Conservation (phyloP, 129 eudicot species). For the Helianthus tuberosus region DNA sequence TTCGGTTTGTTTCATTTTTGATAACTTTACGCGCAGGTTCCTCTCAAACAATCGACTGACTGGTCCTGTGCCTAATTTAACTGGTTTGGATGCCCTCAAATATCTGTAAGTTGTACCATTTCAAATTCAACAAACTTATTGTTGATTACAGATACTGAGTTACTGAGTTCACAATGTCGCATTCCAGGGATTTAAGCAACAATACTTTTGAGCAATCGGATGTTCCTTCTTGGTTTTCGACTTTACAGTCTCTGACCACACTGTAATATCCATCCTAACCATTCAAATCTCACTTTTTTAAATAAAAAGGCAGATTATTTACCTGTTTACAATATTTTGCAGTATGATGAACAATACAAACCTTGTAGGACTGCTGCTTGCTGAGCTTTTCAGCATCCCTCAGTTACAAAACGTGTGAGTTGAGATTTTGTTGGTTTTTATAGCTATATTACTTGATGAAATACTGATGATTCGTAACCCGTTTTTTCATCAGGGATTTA, state of each 20-base stretch:
- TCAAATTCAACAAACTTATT: not conserved
- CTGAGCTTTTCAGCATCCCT: constrained; percentile 55
- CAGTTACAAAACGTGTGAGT: constrained; percentile 75
- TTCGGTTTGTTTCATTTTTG: not conserved
- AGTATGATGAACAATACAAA: constrained; percentile 45
- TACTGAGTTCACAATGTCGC: not conserved
- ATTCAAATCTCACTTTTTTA: not conserved
- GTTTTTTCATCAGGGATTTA: constrained; percentile 29
- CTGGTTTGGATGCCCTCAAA: constrained; percentile 41
- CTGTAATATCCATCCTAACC: constrained; percentile 35
- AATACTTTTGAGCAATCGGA: constrained; percentile 39
- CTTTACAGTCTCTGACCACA: constrained; percentile 48
- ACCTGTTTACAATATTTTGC: constrained; percentile 27
- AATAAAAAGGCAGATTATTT: not conserved
- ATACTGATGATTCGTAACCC: constrained; percentile 23
- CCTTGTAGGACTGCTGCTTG: constrained; percentile 63
- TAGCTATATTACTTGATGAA: constrained; percentile 29
- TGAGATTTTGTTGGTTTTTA: constrained; percentile 1
- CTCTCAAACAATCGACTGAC: constrained; percentile 53
- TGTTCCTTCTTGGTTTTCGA: constrained; percentile 47
- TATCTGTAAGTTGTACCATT: constrained; percentile 48
- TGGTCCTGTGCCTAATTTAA: constrained; percentile 52
- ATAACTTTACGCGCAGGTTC: constrained; percentile 29
- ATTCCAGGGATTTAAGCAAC: constrained; percentile 63
- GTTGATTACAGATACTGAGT: not conserved